Base-by-base conservation (phyloP, 106 monocot genomes). In the Dendrobium catenatum region DNA sequence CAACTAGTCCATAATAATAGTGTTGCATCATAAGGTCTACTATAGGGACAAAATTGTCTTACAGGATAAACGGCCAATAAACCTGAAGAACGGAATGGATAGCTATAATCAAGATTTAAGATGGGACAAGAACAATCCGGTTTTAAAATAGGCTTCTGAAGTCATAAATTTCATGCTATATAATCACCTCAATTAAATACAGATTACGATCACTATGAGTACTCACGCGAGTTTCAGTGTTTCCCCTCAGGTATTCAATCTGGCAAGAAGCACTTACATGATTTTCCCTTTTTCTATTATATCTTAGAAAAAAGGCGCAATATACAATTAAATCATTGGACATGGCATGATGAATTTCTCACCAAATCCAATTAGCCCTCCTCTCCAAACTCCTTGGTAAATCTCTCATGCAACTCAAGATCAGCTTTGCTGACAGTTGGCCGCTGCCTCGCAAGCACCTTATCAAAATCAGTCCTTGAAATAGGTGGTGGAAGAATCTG, bases 321-420 rank as follows among this genome's bases (percentile, higher is more conserved):
- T 70, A 70, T 70, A 70, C 70, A 70, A 70, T 70, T 70, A 31
- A 70, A 33, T 70, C 3, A 33, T 15, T 27, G 70, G 3, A 40
- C 70, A 37, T 33, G 33, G 33, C 70, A 37, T 31, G 4, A 9
- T 15, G 37, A 70, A 70, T 37, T 13, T 70, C 15, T 29, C 37
- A 29, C 29, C 11, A n/a, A 7, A 7, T n/a, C 58, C 7, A 73
- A 9, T 85, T 55, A 92, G 46, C 92, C 92, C 24, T 93, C 93
- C 75, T 93, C 93, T 55, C 93, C 93, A 82, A 93, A 93, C 79
- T 93, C 93, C 77, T 89, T 90, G 47, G 93, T 93, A 67, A 93
- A 93, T 84, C 88, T 88, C 83, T 93, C 93, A 73, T 90, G 90
- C 48, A 93, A 86, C 58, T 93, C 87, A 9, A 90, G 90, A 37